These are phyloP conservation scores for Starmerella sp. DNA, from an alignment of 805 yeast genomes.

Conservation along the genomic window DNA sequence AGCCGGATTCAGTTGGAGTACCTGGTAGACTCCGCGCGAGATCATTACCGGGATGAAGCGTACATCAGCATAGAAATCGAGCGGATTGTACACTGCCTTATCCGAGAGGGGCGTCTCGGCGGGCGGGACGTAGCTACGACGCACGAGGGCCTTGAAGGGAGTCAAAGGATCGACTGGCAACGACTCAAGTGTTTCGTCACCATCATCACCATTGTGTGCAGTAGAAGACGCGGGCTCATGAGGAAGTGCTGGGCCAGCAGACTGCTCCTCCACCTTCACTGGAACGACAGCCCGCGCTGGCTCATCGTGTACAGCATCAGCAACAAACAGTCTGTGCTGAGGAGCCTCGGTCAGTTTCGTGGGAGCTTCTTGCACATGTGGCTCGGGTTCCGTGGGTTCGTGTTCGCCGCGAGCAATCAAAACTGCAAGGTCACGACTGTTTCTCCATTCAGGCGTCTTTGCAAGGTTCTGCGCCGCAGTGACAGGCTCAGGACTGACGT, in stretches of 20 bases:
- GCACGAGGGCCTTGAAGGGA: background rate
- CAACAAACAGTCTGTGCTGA: no score
- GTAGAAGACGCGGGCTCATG: no score
- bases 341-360: no score
- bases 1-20: conserved; percentile 15
- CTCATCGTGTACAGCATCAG: no score
- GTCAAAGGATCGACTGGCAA: background rate
- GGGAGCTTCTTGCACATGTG: no score
- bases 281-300: no score
- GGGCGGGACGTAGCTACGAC: background rate
- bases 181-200: no score
- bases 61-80: conserved; percentile 12
- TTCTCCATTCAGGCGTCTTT: background rate
- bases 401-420: background rate
- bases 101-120: background rate
- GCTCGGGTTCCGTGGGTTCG: background rate
- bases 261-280: no score
- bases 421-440: background rate
- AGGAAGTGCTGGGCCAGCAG: no score
- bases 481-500: background rate
- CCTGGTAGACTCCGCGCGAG: conserved; percentile 17
- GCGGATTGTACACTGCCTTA: conserved; percentile 1
- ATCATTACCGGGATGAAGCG: conserved; percentile 19
- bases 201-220: no score
- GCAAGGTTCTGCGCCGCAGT: background rate